Conservation (phyloP, 768 basidiomycete species). For the Suillus alpinus region DNA sequence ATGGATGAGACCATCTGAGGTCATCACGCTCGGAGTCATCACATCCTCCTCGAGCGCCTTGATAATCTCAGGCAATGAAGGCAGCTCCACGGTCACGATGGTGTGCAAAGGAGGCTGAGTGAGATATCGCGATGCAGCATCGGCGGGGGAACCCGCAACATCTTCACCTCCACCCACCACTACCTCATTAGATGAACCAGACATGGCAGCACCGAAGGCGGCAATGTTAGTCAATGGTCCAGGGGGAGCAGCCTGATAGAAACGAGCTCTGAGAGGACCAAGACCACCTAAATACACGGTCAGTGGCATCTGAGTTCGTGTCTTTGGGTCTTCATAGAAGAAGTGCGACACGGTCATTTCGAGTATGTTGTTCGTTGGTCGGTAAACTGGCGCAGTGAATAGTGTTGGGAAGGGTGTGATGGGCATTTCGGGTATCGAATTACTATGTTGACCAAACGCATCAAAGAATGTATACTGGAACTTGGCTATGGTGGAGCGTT, state of each 20-base stretch:
- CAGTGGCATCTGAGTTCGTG: slow-evolving; percentile 62
- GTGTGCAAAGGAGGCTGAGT: slow-evolving; percentile 62
- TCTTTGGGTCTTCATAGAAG: slow-evolving; percentile 74
- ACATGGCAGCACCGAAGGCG: slow-evolving; percentile 50
- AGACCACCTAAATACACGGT: slow-evolving; percentile 89
- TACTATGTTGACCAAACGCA: slow-evolving; percentile 72
- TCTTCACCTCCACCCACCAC: slow-evolving; percentile 23
- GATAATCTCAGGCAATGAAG: slow-evolving; percentile 70
- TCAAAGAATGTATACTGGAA: slow-evolving; percentile 96
- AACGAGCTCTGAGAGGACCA: slow-evolving; percentile 77
- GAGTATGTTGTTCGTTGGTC: slow-evolving; percentile 67
- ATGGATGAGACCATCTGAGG: slow-evolving; percentile 29
- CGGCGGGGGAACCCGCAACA: slow-evolving; percentile 15
- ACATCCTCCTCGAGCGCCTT: slow-evolving; percentile 76
- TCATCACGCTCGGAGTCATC: slow-evolving; percentile 37
- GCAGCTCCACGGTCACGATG: slow-evolving; percentile 84
- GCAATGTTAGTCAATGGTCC: slow-evolving; percentile 65
- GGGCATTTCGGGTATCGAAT: slow-evolving; percentile 69
- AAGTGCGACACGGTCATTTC: slow-evolving; percentile 88
- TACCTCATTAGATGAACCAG: slow-evolving; percentile 35
- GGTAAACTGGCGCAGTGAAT: slow-evolving; percentile 75
- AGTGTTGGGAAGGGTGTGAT: slow-evolving; percentile 91
- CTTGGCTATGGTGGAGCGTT: slow-evolving; percentile 55
- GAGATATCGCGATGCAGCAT: slow-evolving; percentile 45
- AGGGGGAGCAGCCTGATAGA: slow-evolving; percentile 71